Evolutionary conservation across 495 filamentous ascomycete species (phyloP).

Genomic region (Talaromyces thailandensis): DNA sequence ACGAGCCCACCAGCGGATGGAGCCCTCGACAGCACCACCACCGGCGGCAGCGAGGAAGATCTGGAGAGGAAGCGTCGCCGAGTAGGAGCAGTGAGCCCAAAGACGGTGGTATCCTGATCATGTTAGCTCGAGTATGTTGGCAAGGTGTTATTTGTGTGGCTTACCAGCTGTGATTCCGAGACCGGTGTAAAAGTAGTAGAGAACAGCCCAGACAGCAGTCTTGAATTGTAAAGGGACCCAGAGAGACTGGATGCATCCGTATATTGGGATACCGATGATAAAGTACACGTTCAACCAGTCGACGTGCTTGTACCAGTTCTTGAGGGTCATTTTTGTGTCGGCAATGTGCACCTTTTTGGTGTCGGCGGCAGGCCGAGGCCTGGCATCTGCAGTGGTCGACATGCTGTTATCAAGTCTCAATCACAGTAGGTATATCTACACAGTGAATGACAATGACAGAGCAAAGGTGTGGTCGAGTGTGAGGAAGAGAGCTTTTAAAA

Average conservation of each 20-base stretch:
- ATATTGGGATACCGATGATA: conserved; percentile 76
- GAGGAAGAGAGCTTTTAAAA: not conserved
- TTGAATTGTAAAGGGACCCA: conserved; percentile 71
- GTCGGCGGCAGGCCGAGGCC: conserved; percentile 28
- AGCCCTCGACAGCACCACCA: conserved; percentile 92
- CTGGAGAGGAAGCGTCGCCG: conserved; percentile 76
- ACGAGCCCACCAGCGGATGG: conserved; percentile 94
- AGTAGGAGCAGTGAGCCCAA: conserved; percentile 94
- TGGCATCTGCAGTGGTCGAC: conserved; percentile 27
- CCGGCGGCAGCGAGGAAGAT: conserved; percentile 89
- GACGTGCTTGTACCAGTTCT: conserved; percentile 95
- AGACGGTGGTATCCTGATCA: conserved; percentile 72
- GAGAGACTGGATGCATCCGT: conserved; percentile 66
- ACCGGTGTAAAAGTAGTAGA: conserved; percentile 90
- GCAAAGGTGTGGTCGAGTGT: not conserved
- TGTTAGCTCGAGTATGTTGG: conserved; percentile 11
- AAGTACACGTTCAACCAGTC: conserved; percentile 89
- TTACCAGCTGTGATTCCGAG: conserved; percentile 80
- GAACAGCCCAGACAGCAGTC: conserved; percentile 72
- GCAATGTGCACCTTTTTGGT: conserved; percentile 49
- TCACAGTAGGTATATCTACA: not conserved
- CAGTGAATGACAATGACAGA: not conserved
- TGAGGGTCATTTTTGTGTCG: conserved; percentile 61
- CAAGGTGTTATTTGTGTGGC: not conserved
- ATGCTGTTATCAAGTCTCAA: conserved; percentile 16